These are phyloP conservation scores for Adenanthera pavonina DNA, from an alignment of 306 rosid genomes.

Conservation along the genomic window DNA sequence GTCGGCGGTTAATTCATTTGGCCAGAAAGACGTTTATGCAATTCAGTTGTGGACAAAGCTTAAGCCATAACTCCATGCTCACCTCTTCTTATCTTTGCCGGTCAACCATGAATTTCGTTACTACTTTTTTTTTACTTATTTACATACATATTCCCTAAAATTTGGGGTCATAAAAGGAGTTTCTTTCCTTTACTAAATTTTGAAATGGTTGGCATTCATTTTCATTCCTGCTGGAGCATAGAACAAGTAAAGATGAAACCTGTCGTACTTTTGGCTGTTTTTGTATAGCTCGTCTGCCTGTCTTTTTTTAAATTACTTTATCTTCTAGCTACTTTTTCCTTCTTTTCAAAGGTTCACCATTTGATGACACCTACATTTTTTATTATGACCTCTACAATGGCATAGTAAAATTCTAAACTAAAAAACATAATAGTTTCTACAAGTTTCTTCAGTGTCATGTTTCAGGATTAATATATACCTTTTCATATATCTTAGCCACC, in stretches of 20 bases:
- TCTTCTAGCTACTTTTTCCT: conserved; percentile 8
- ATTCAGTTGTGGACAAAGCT: conserved; percentile 32
- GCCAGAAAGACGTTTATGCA: conserved; percentile 28
- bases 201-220: conserved; percentile 28
- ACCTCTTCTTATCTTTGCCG: conserved; percentile 50
- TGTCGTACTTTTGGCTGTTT: conserved; percentile 27
- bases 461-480: conserved; percentile 13
- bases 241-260: conserved; percentile 30
- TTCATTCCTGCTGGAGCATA: conserved; percentile 7
- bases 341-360: conserved; percentile 37
- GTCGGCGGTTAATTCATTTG: conserved; percentile 32
- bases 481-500: background rate
- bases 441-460: conserved; percentile 20
- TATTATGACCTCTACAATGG: background rate
- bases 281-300: conserved; percentile 38
- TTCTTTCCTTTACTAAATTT: conserved; percentile 24
- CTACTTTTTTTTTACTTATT: conserved; percentile 34
- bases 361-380: conserved; percentile 27
- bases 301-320: background rate
- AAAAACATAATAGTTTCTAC: conserved; percentile 11
- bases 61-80: conserved; percentile 19
- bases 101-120: conserved; percentile 47
- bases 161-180: conserved; percentile 29
- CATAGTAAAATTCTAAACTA: conserved; percentile 21
- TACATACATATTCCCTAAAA: background rate